Evolutionary conservation across 73 alveolate species (phyloP), one percentile per base, ranked within the genome.

Genomic region (Blepharisma stoltei): DNA sequence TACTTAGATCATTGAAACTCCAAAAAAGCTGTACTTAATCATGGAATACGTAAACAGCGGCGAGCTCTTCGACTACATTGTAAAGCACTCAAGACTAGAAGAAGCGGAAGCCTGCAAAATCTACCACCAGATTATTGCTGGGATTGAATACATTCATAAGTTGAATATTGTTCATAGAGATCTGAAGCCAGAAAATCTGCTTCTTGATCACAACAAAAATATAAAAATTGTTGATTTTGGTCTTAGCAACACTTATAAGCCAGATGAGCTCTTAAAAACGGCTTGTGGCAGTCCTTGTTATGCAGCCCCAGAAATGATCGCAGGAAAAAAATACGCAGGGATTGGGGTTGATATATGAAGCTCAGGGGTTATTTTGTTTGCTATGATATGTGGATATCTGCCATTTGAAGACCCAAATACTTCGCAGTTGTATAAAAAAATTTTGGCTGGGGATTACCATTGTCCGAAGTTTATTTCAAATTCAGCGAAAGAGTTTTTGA

Each of bases 401-500:
- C 98, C 98, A 43, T 90, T 83, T 85, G 96, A 89, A 65, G 96
- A 92, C 80, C 86, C 84, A n/a, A 89, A 93, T 60, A 93, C 95
- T 52, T 85, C 93, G 18, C 71, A 88, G 44, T 78, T 93, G 5
- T 93, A 90, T 76, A 93, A 86, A 87, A 93, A 93, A 78, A 93
- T 93, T 65, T 78, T 88, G 46, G 65, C 47, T 54, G 83, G 83
- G 45, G 83, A 77, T 41, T 77, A 77, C 45, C 8, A 25, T n/a
- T 21, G 54, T 6, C 83, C 83, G 20, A 55, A 77, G 43, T 77
- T 77, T 21, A 66, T 77, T 5, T 77, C 83, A 14, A 46, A 54
- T 2, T 75, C 54, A 20, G 76, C 78, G 0, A 32, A 54, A 23
- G 69, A 75, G 45, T 83, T 83, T 55, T 43, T 83, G 32, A 81